Base-by-base conservation (phyloP, 2,329 filamentous ascomycete species). In the Alternaria alternata region DNA sequence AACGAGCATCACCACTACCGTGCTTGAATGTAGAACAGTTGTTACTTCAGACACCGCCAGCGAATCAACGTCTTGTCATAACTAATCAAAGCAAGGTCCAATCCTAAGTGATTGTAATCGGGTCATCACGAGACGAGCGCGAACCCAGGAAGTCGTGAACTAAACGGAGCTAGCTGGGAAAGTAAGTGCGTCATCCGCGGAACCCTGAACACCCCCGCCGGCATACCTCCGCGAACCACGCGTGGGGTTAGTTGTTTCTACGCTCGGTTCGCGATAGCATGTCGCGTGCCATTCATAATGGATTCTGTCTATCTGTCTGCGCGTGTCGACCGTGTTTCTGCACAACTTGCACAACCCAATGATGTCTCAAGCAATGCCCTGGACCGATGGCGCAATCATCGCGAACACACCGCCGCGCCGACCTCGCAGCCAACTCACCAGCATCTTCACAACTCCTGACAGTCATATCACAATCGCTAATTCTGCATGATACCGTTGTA, bases 371-470 rank as follows among this genome's bases (percentile, higher is more conserved):
- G 67, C 63, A 65, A 75, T 73, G 62, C 60, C 58, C 65, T 61
- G 66, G 59, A 52, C 60, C 62, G 66, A 77, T 77, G 73, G 75
- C 73, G 75, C 74, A 68, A 77, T 76, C 69, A 54, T 60, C n/a
- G 51, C 64, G 51, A 58, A 49, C 61, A 67, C 64, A 71, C 68
- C 69, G 68, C 68, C 66, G 68, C 67, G 64, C 62, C 65, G 62
- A 71, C 57, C 61, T 57, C 61, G 55, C 63, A 55, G 62, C 66
- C 57, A 66, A 61, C 63, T 55, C 63, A 62, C 51, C 55, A 59
- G 48, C 56, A 51, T 62, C 22, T 24, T 46, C 41, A 52, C 41
- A 54, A 20, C 38, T 22, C 36, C 36, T 38, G n/a, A 38, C 26
- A 32, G 9, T n/a, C 1, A 8, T 51, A 14, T 14, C 24, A 22